A percentile compares a stretch with the other conserved stretches of the same genome.
Evolutionary conservation across 768 basidiomycete species (phyloP).

Genomic region (Termitomyces sp.): DNA sequence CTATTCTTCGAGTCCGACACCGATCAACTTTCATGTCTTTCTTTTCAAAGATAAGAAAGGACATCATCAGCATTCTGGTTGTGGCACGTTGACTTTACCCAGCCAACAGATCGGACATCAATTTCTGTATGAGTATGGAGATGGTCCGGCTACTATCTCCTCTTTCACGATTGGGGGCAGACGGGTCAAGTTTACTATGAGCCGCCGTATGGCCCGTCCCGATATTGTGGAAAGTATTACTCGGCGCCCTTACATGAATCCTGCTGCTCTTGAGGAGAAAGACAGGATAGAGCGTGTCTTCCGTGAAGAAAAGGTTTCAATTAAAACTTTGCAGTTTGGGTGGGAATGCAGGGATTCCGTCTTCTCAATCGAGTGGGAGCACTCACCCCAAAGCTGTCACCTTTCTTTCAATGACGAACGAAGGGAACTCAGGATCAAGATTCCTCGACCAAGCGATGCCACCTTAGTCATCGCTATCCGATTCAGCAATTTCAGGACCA

Average conservation of each 20-base stretch:
- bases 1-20: conserved; percentile 24
- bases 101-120: conserved; percentile 31
- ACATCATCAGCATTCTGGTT: conserved; percentile 34
- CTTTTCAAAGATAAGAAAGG: conserved; percentile 40
- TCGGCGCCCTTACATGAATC: conserved; percentile 42
- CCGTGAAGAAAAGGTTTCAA: conserved; percentile 23
- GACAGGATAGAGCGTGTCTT: conserved; percentile 32
- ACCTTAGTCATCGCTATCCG: conserved; percentile 40
- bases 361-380: conserved; percentile 61
- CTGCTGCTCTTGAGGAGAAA: conserved; percentile 31
- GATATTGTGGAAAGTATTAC: conserved; percentile 39
- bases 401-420: conserved; percentile 42
- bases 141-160: conserved; percentile 10
- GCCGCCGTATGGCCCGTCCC: conserved; percentile 25
- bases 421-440: conserved; percentile 45
- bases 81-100: conserved; percentile 50
- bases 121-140: conserved; percentile 45
- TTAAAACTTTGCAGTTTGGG: conserved; percentile 52
- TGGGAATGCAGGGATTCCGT: conserved; percentile 60
- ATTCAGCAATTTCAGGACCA: conserved; percentile 41
- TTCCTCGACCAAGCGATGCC: conserved; percentile 20
- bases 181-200: conserved; percentile 30
- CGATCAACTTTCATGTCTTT: conserved; percentile 54
- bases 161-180: conserved; percentile 30
- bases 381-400: conserved; percentile 23